Conservation (phyloP, 2,329 filamentous ascomycete genomes). For the Curvularia spicifera region DNA sequence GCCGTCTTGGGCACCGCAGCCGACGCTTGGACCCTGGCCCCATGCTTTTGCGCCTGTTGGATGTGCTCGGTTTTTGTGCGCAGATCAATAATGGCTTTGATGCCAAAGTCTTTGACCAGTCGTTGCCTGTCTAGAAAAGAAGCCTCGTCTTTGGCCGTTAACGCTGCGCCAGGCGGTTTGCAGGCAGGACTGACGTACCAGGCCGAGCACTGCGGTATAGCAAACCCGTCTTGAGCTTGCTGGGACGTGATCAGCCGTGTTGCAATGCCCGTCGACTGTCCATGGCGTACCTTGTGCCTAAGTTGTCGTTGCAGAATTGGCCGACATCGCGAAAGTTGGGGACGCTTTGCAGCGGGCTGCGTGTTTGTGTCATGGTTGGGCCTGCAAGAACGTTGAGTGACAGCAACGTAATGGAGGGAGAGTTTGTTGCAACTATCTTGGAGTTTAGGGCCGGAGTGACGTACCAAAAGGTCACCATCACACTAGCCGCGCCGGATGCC, state of each 20-base stretch:
- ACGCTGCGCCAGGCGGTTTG: background rate
- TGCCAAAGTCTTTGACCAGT: constrained; percentile 65
- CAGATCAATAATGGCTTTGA: constrained; percentile 79
- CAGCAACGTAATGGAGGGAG: background rate
- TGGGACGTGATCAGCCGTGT: constrained; percentile 19
- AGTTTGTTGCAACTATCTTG: background rate
- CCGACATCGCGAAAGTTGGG: constrained; percentile 50
- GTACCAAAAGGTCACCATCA: constrained; percentile 12
- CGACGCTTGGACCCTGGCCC: constrained; percentile 55
- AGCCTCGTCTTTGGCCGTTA: constrained; percentile 66
- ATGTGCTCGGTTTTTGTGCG: constrained; percentile 79
- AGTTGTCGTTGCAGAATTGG: constrained; percentile 36
- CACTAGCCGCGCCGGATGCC: constrained; percentile 11
- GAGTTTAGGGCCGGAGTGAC: constrained; percentile 9
- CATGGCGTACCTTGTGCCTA: constrained; percentile 23
- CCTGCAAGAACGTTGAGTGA: background rate
- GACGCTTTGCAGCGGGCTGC: constrained; percentile 38
- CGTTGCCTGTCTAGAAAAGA: constrained; percentile 67
- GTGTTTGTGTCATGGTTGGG: constrained; percentile 15
- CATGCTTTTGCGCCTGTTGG: constrained; percentile 68
- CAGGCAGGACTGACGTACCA: constrained; percentile 31
- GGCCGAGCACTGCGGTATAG: constrained; percentile 47
- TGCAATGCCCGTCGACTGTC: background rate
- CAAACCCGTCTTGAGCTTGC: constrained; percentile 34
- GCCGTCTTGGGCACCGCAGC: constrained; percentile 57